These are phyloP conservation scores for Lithospermum erythrorhizon DNA, from an alignment of 257 asterid genomes.

Conservation along the genomic window DNA sequence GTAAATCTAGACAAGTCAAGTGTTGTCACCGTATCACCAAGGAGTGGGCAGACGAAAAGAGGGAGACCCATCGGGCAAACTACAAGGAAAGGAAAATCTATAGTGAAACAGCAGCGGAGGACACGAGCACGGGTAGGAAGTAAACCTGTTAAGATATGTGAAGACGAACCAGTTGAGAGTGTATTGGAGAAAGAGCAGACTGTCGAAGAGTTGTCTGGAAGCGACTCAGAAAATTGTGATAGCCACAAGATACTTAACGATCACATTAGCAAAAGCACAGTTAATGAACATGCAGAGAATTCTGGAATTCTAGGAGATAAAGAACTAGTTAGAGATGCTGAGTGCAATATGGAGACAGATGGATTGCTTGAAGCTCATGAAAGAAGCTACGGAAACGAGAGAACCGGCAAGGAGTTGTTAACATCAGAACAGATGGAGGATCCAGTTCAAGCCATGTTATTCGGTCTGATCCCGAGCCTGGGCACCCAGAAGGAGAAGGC, in stretches of 20 bases:
- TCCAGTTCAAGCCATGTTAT: conserved; percentile 63
- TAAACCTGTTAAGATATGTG: conserved; percentile 55
- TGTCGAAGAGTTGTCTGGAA: conserved; percentile 15
- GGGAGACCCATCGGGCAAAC: conserved; percentile 36
- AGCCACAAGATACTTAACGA: conserved; percentile 10
- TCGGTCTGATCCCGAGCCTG: conserved; percentile 47
- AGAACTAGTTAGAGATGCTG: conserved; percentile 19
- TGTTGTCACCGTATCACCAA: conserved; percentile 37
- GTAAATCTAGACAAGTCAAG: conserved; percentile 21
- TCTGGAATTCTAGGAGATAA: conserved; percentile 21
- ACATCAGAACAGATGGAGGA: conserved; percentile 28
- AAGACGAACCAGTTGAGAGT: conserved; percentile 42
- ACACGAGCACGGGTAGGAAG: conserved; percentile 34
- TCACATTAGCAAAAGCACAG: conserved; percentile 15
- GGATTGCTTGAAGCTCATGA: conserved; percentile 10
- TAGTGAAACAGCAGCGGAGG: conserved; percentile 31
- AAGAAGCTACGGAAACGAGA: conserved; percentile 19
- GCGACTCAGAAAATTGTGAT: conserved; percentile 14
- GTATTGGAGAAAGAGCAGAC: conserved; percentile 19
- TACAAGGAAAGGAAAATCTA: conserved; percentile 25
- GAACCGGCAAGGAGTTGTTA: conserved; percentile 14
- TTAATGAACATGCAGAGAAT: conserved; percentile 16
- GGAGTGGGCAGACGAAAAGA: conserved; percentile 31
- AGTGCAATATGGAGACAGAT: conserved; percentile 12
- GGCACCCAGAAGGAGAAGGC: conserved; percentile 10